These are phyloP conservation scores for Yarrowia osloensis DNA, from an alignment of 805 yeast genomes.

Conservation along the genomic window DNA sequence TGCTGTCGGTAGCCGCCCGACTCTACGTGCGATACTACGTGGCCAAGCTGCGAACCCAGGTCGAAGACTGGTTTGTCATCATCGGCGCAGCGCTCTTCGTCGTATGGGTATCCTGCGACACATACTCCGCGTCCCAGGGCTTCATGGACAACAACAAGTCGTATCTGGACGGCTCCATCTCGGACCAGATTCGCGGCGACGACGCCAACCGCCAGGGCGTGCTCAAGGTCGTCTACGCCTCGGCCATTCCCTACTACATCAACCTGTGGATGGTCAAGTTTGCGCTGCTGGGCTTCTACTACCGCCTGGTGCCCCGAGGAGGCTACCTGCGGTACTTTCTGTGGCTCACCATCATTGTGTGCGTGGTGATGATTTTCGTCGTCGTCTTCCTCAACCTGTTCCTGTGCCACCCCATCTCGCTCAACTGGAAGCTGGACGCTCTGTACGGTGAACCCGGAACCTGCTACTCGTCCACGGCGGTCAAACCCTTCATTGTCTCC, in stretches of 20 bases:
- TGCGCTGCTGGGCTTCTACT: constrained; percentile 38
- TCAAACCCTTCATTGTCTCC: constrained; percentile 35
- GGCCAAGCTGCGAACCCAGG: constrained; percentile 36
- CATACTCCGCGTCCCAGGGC: constrained; percentile 35
- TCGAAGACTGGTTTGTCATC: constrained; percentile 36
- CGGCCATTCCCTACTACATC: constrained; percentile 38
- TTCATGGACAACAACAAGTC: constrained; percentile 37
- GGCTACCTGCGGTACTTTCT: constrained; percentile 35
- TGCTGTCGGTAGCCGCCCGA: constrained; percentile 34
- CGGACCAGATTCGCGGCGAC: constrained; percentile 32
- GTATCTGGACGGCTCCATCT: constrained; percentile 32
- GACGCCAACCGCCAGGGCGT: constrained; percentile 30
- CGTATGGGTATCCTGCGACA: constrained; percentile 37
- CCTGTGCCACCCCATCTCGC: constrained; percentile 37
- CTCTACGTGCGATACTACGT: constrained; percentile 35
- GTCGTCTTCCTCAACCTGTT: constrained; percentile 35
- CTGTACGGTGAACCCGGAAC: background rate
- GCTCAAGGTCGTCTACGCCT: constrained; percentile 38
- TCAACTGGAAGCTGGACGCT: constrained; percentile 37
- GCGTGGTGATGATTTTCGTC: constrained; percentile 32
- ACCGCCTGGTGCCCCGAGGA: constrained; percentile 36
- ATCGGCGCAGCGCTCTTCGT: constrained; percentile 36
- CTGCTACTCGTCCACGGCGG: constrained; percentile 39
- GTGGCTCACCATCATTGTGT: constrained; percentile 32
- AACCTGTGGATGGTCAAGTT: constrained; percentile 38